These are phyloP conservation scores for Erysimum cheiranthoides DNA, from an alignment of 345 rosid species.

Conservation along the genomic window DNA sequence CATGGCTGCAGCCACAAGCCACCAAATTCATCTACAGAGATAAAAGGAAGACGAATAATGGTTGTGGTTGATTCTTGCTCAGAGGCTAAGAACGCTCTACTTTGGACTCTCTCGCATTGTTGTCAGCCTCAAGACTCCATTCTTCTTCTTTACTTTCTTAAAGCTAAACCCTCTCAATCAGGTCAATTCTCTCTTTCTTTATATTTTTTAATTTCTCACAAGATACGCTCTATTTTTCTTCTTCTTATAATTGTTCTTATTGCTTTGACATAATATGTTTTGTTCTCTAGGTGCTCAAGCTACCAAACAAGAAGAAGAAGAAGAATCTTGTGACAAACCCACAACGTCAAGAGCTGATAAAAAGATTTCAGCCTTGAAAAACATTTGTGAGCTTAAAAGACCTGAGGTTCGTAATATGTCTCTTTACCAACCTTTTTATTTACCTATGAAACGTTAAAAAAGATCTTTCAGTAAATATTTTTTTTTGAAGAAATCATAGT, in stretches of 20 bases:
- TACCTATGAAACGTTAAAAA: neutral
- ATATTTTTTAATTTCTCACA: neutral
- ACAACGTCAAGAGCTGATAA: conserved; percentile 57
- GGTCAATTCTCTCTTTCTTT: conserved; percentile 16
- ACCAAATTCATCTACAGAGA: conserved; percentile 28
- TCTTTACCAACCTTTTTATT: conserved; percentile 2
- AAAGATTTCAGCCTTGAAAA: conserved; percentile 60
- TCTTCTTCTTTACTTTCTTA: conserved; percentile 70
- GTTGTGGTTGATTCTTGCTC: conserved; percentile 80
- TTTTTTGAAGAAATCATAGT: neutral
- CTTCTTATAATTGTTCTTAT: neutral
- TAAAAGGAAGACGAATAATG: conserved; percentile 72
- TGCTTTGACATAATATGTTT: conserved; percentile 8
- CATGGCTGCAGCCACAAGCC: conserved; percentile 36
- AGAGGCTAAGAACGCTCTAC: conserved; percentile 83
- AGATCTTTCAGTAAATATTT: neutral
- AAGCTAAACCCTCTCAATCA: conserved; percentile 44
- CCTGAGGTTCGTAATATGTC: conserved; percentile 65
- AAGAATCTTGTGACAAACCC: conserved; percentile 51
- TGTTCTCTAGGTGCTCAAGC: conserved; percentile 20
- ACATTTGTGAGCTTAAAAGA: conserved; percentile 68
- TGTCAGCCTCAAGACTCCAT: conserved; percentile 76
- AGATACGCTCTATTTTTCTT: too few species aligned
- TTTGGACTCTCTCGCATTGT: conserved; percentile 90
- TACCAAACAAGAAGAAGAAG: conserved; percentile 25